Evolutionary conservation across 2,329 filamentous ascomycete genomes (phyloP).

Genomic region (Teratosphaeria pseudoeucalypti): DNA sequence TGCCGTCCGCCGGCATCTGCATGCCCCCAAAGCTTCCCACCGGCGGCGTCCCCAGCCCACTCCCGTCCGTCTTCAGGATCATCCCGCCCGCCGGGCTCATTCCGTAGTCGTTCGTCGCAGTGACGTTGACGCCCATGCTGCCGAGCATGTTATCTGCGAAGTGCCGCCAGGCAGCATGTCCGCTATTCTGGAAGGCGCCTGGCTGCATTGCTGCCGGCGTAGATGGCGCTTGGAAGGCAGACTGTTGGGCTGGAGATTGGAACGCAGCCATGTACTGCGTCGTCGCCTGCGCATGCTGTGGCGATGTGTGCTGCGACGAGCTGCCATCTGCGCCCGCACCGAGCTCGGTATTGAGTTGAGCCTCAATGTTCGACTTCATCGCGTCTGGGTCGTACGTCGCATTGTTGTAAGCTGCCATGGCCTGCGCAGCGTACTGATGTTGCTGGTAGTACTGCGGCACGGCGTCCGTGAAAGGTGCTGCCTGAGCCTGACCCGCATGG

Average conservation of each 20-base stretch:
- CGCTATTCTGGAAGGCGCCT: constrained; percentile 3
- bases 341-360: background rate
- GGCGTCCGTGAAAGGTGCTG: background rate
- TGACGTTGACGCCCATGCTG: background rate
- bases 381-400: background rate
- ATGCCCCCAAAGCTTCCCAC: constrained; percentile 12
- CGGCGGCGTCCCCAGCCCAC: background rate
- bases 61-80: background rate
- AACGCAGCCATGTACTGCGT: background rate
- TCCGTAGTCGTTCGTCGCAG: background rate
- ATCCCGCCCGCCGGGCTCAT: background rate
- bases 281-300: constrained; percentile 1
- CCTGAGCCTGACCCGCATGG: background rate
- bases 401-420: constrained; percentile 1
- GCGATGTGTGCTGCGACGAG: background rate
- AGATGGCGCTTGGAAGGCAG: background rate
- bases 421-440: background rate
- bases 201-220: background rate
- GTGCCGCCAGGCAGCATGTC: constrained; percentile 18
- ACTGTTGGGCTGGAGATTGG: background rate
- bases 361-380: constrained; percentile 3
- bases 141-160: constrained; percentile 17
- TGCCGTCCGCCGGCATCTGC: constrained; percentile 12
- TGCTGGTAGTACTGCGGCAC: background rate
- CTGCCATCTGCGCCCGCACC: background rate